Percentiles rank a stretch among this genome's conserved stretches.
phyloP scores from a whole-genome alignment of 192 early-diverging fungal species.

The Coemansia sp. region DNA sequence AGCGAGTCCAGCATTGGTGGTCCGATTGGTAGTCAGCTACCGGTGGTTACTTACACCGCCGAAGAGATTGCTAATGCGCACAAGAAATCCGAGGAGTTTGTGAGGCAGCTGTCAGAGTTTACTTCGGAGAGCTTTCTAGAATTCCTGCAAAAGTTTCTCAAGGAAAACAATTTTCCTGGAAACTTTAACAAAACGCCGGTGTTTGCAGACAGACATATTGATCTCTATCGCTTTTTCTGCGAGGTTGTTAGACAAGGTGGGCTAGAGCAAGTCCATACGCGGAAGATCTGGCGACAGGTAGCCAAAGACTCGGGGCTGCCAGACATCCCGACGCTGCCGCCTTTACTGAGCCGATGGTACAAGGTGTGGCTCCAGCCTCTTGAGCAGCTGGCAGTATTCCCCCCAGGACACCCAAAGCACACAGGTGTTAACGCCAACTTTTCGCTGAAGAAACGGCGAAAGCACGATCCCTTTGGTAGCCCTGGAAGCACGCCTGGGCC shows the following conservation, averaged over 20 bases:
- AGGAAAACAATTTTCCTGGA: constrained; percentile 37
- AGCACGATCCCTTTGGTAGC: constrained; percentile 33
- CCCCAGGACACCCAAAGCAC: constrained; percentile 50
- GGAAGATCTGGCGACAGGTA: constrained; percentile 51
- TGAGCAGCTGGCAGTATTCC: constrained; percentile 50
- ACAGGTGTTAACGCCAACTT: constrained; percentile 51
- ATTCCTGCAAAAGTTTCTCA: constrained; percentile 48
- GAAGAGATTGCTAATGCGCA: constrained; percentile 45
- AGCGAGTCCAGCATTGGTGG: constrained; percentile 29
- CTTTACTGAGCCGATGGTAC: constrained; percentile 55
- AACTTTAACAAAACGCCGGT: constrained; percentile 46
- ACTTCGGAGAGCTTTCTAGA: constrained; percentile 39
- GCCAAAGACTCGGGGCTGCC: constrained; percentile 50
- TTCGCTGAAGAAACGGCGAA: constrained; percentile 52
- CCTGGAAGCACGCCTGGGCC: constrained; percentile 47
- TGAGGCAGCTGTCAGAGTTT: constrained; percentile 35
- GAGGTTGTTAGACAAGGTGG: constrained; percentile 50
- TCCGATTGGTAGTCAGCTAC: constrained; percentile 5
- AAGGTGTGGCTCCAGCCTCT: constrained; percentile 54
- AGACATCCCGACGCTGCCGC: constrained; percentile 45
- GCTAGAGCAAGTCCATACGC: constrained; percentile 48
- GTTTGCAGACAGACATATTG: constrained; percentile 39
- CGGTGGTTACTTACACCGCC: constrained; percentile 18
- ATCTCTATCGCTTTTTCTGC: constrained; percentile 48
- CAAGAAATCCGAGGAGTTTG: constrained; percentile 43